Conservation (phyloP, 2,329 filamentous ascomycete species). For the Blastomyces percursus region DNA sequence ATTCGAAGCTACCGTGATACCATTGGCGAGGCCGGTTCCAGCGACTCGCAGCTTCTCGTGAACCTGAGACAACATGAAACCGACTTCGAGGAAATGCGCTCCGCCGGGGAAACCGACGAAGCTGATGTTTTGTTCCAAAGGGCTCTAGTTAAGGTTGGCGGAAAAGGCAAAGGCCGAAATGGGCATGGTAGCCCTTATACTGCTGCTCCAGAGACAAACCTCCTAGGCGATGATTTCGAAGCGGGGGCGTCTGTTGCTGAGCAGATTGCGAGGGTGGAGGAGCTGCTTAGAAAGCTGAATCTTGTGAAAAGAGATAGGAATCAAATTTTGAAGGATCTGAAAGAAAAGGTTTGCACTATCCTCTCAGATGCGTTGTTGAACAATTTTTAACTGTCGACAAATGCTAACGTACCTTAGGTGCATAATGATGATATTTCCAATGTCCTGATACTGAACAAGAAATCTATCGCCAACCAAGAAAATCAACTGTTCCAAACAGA, state of each 20-base stretch:
- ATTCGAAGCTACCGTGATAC: slow-evolving; percentile 81
- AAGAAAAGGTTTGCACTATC: slow-evolving; percentile 68
- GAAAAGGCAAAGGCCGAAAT: slow-evolving; percentile 48
- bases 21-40: slow-evolving; percentile 76
- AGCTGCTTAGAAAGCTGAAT: slow-evolving; percentile 80
- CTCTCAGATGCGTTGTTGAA: neutral
- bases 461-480: slow-evolving; percentile 85
- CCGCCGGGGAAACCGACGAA: slow-evolving; percentile 74
- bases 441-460: slow-evolving; percentile 95
- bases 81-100: slow-evolving; percentile 92
- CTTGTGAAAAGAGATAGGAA: slow-evolving; percentile 83
- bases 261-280: slow-evolving; percentile 80
- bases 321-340: slow-evolving; percentile 90
- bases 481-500: slow-evolving; percentile 87
- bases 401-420: slow-evolving; percentile 45
- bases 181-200: slow-evolving; percentile 49
- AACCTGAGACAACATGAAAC: slow-evolving; percentile 77
- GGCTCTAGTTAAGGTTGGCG: slow-evolving; percentile 68
- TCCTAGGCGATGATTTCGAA: slow-evolving; percentile 85
- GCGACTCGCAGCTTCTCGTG: slow-evolving; percentile 69
- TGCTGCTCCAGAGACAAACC: slow-evolving; percentile 55
- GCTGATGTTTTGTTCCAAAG: slow-evolving; percentile 81
- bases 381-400: slow-evolving; percentile 9
- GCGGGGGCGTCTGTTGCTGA: slow-evolving; percentile 69
- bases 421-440: slow-evolving; percentile 97